Conservation (phyloP, 1,284 basidiomycete genomes). For the Sutorius eximius region DNA sequence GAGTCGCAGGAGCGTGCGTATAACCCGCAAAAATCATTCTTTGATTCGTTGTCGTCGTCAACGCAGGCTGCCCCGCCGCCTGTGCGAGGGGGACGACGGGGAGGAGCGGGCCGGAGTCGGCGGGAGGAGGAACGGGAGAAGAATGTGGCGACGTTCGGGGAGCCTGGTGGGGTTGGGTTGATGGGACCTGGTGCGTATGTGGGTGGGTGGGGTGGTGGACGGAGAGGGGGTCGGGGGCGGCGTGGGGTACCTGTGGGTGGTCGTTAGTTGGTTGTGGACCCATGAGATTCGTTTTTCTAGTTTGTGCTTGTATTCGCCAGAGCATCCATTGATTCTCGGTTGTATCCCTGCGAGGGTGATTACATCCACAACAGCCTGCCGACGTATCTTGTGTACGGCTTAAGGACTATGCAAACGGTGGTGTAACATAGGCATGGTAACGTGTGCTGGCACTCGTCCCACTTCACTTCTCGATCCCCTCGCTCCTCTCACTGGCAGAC, state of each 20-base stretch:
- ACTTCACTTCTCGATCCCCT: no score
- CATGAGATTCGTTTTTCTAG: not conserved
- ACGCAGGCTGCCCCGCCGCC: slow-evolving; percentile 38
- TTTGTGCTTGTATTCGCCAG: slow-evolving; percentile 15
- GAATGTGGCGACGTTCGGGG: slow-evolving; percentile 81
- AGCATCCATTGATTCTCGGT: no score
- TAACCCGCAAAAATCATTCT: slow-evolving; percentile 75
- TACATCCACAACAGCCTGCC: no score
- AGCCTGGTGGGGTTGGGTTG: slow-evolving; percentile 71
- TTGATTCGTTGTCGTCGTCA: slow-evolving; percentile 70
- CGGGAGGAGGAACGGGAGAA: slow-evolving; percentile 76
- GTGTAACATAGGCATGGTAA: no score
- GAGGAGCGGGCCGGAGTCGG: slow-evolving; percentile 58
- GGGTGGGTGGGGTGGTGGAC: slow-evolving; percentile 52
- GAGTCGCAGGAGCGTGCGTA: slow-evolving; percentile 48
- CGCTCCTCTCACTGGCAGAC: no score
- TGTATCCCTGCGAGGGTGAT: no score
- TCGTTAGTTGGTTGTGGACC: slow-evolving; percentile 15
- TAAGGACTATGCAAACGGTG: no score
- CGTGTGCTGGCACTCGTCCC: no score
- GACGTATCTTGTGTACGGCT: no score
- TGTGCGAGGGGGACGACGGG: slow-evolving; percentile 47
- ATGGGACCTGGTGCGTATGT: slow-evolving; percentile 65
- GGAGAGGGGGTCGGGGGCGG: slow-evolving; percentile 46
- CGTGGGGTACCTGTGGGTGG: slow-evolving; percentile 33